These are phyloP conservation scores for Chloris gayana DNA, from an alignment of 176 grass and related monocot genomes.

Conservation along the genomic window DNA sequence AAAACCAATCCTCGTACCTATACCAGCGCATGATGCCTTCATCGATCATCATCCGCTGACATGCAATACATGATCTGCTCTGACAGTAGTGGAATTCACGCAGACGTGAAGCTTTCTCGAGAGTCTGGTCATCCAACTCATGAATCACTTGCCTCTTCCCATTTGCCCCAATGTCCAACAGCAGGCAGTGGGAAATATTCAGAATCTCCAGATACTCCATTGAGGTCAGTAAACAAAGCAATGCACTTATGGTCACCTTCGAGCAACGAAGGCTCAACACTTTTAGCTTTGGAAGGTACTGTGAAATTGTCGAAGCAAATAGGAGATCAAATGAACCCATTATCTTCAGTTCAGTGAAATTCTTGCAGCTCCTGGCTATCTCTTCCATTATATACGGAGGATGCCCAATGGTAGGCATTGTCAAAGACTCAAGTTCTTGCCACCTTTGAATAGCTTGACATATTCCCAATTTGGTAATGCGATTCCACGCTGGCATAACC, in stretches of 20 bases:
- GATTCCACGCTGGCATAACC: conserved; percentile 98
- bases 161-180: conserved; percentile 44
- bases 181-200: conserved; percentile 89
- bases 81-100: conserved; percentile 83
- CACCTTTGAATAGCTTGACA: conserved; percentile 76
- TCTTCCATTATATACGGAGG: conserved; percentile 89
- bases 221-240: conserved; percentile 56
- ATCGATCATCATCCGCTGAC: conserved; percentile 83
- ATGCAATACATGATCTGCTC: conserved; percentile 59
- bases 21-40: conserved; percentile 98
- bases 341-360: conserved; percentile 87
- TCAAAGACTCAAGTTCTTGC: conserved; percentile 83
- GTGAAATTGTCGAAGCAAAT: conserved; percentile 60
- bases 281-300: conserved; percentile 80
- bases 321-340: conserved; percentile 79
- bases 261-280: conserved; percentile 90
- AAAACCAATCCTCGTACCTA: conserved; percentile 85
- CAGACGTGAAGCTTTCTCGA: conserved; percentile 56
- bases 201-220: conserved; percentile 77
- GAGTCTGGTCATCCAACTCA: conserved; percentile 58
- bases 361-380: conserved; percentile 79
- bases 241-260: conserved; percentile 67
- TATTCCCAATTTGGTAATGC: conserved; percentile 70
- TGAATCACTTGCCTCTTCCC: conserved; percentile 70
- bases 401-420: conserved; percentile 79